Percentiles rank a stretch among this genome's conserved stretches.
phyloP scores from a whole-genome alignment of 768 basidiomycete species.

The Termitomyces bulborhizus region DNA sequence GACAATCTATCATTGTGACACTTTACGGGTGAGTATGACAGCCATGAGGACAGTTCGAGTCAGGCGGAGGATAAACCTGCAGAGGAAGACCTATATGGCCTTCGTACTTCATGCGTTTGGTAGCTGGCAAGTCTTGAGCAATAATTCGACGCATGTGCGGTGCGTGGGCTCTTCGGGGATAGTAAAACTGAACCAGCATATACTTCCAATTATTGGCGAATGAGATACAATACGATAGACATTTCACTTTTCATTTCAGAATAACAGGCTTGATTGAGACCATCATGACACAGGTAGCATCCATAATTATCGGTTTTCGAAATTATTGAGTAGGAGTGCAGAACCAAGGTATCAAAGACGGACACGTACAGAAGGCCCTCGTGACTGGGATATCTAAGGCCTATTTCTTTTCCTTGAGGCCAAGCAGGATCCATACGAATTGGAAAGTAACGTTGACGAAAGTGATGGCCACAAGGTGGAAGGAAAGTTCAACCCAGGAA shows the following conservation, averaged over 20 bases:
- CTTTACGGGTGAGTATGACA: neutral
- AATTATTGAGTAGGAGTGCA: neutral
- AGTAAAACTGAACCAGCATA: no score
- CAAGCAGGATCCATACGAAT: slow-evolving; percentile 12
- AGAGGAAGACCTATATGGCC: no score
- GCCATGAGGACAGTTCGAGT: no score
- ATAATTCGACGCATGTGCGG: no score
- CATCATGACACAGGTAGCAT: slow-evolving; percentile 6
- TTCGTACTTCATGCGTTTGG: no score
- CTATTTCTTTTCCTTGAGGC: neutral
- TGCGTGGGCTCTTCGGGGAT: no score
- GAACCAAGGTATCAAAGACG: no score
- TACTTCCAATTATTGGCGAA: neutral
- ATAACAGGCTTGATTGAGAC: slow-evolving; percentile 1
- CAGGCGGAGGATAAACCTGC: no score
- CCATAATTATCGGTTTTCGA: neutral
- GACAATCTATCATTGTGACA: neutral
- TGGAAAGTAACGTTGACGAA: slow-evolving; percentile 6
- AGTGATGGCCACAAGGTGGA: no score
- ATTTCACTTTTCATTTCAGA: neutral
- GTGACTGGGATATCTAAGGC: neutral
- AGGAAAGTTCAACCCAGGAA: no score
- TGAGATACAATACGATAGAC: neutral
- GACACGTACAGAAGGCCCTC: no score
- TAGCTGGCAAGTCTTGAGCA: no score